Base-by-base conservation (phyloP, 2,329 filamentous ascomycete genomes). In the Neonectria punicea region DNA sequence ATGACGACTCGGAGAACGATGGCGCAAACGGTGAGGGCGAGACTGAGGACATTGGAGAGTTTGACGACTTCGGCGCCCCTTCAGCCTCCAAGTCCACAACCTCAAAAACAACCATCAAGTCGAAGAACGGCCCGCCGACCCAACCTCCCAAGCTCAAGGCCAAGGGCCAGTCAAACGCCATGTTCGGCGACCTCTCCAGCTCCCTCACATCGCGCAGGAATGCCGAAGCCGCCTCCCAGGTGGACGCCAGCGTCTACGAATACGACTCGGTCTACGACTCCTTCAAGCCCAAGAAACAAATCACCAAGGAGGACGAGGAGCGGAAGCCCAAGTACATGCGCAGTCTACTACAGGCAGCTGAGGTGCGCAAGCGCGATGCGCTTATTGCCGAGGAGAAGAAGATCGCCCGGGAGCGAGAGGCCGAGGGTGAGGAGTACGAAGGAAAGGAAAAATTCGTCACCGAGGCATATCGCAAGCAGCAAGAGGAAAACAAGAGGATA, bases 371-470 rank as follows among this genome's bases (percentile, higher is more conserved):
- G 76, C 89, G 93, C 58, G 93, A 96, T 77, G 87, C 91, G 51
- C 84, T 92, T 53, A 90, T 94, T 30, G 93, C 93, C 3, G 90
- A 93, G 75, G 93, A 96, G 80, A 93, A 93, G 80, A 88, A 92
- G 78, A 85, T 96, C 71, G 90, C 92, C 71, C 86, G 90, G 25
- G 93, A 96, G 76, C 86, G 93, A 50, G 92, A 92, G 73, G 90
- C 88, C 0, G 93, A 96, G 76, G 93, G 93, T 18, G 93, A 95
- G 36, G 91, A 92, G 74, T 96, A 89, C 73, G 91, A 87, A 0
- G 93, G 91, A 73, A 96, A 94, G 81, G 93, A 96, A 76, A 93
- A 91, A 79, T 96, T 96, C 71, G 93, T 96, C 36, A 96, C 93
- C 0, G 90, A 89, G 63, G 92, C 92, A 39, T 97, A 96, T 77